Evolutionary conservation across 805 yeast genomes (phyloP).

Genomic region (Candida maesae): DNA sequence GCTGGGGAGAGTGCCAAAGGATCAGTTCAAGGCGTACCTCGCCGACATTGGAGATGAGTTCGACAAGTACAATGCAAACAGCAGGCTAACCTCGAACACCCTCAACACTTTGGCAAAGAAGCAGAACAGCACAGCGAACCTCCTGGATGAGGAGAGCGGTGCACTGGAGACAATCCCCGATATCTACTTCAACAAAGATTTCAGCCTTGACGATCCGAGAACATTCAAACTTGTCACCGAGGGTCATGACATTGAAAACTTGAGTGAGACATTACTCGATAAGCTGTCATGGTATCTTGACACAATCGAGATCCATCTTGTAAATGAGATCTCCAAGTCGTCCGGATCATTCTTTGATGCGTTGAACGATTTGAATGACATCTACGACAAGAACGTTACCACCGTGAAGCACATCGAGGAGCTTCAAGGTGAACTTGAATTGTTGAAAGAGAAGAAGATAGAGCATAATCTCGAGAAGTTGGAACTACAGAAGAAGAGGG

Average conservation of each 20-base stretch:
- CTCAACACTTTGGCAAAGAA: conserved; percentile 18
- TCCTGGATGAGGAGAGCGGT: conserved; percentile 23
- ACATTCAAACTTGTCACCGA: conserved; percentile 73
- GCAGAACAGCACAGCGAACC: conserved; percentile 13
- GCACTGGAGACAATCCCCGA: conserved; percentile 53
- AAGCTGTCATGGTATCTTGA: conserved; percentile 80
- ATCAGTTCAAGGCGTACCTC: conserved; percentile 42
- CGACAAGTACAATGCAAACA: conserved; percentile 39
- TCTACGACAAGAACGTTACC: conserved; percentile 49
- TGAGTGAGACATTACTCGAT: conserved; percentile 65
- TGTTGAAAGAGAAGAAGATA: conserved; percentile 47
- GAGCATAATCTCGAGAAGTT: conserved; percentile 47
- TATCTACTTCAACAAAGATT: conserved; percentile 62
- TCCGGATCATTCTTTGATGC: conserved; percentile 84
- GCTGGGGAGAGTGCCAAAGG: conserved; percentile 41
- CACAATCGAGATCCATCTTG: conserved; percentile 74
- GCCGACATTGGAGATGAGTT: conserved; percentile 41
- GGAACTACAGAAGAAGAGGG: conserved; percentile 46
- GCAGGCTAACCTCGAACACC: conserved; percentile 37
- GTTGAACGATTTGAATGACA: conserved; percentile 67
- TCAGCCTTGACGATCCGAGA: conserved; percentile 85
- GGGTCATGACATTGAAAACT: conserved; percentile 44
- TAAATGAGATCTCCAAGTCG: conserved; percentile 78
- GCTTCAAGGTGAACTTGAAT: conserved; percentile 43
- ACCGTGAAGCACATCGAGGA: conserved; percentile 45